Evolutionary conservation across 495 filamentous ascomycete species (phyloP), one percentile per base, ranked within the genome.

Genomic region (Parachaetomium inaequale): DNA sequence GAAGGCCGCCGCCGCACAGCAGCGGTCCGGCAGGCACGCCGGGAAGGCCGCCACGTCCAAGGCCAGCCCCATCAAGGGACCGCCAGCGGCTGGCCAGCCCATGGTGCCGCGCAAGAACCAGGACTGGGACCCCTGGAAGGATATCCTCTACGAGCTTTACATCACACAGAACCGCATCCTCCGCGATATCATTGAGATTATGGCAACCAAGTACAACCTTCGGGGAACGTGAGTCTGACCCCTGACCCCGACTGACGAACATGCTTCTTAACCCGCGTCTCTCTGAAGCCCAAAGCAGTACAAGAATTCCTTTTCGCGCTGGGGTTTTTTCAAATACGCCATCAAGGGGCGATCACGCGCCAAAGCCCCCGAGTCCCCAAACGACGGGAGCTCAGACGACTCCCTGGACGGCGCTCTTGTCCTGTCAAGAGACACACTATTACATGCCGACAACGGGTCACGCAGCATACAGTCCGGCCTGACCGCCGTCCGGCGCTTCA

Each of bases 41-140:
- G 49, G 40, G 11, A 65, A 60, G 32, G 56, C 25, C 0, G n/a
- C 23, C 7, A 17, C 56, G 2, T 54, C 59, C 11, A 60, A 54
- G n/a, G 45, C 31, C 11, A 38, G 19, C 54, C 40, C 17, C 7
- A 29, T 54, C 38, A 55, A 54, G 14, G 60, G 36, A 5, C 57
- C 64, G 4, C 64, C 55, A 19, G 17, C 59, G 10, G 60, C 63
- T 2, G 42, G 42, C 1, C 49, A 58, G 15, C 52, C 52, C n/a
- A 29, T 69, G 5, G 51, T 74, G 3, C 72, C 72, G 7, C 66
- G 68, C 15, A 58, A 52, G 8, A 49, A 60, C 14, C 64, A 71
- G 32, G 68, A 74, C 31, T 74, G 72, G 72, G 72, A 74, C 17
- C 68, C 72, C 0, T 72, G 63, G 63, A 74, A 74, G 47, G 25